Conservation (phyloP, 176 grass and related monocot species). For the Chloris gayana region DNA sequence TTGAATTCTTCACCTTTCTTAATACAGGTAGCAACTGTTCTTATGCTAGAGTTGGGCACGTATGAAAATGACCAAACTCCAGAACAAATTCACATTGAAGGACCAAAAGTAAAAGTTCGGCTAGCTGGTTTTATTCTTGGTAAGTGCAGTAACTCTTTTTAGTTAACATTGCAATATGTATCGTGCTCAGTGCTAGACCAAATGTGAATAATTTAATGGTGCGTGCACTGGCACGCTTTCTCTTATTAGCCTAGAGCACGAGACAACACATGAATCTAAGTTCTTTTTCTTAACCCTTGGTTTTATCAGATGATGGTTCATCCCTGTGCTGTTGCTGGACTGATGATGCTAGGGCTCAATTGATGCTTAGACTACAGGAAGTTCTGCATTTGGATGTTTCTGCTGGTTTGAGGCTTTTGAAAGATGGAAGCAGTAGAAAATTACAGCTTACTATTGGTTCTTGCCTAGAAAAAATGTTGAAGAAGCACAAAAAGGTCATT, state of each 20-base stretch:
- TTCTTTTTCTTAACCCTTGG: slow-evolving; percentile 4
- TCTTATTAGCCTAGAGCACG: slow-evolving; percentile 13
- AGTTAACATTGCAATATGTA: background rate
- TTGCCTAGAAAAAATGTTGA: slow-evolving; percentile 66
- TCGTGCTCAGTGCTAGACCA: background rate
- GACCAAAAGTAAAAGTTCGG: slow-evolving; percentile 54
- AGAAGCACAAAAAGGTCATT: slow-evolving; percentile 63
- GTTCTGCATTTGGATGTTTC: slow-evolving; percentile 40
- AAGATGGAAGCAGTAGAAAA: slow-evolving; percentile 25
- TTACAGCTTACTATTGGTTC: slow-evolving; percentile 47
- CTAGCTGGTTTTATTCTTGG: slow-evolving; percentile 82
- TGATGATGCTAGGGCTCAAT: slow-evolving; percentile 63
- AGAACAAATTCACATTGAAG: slow-evolving; percentile 29
- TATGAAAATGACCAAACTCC: slow-evolving; percentile 29
- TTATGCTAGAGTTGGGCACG: slow-evolving; percentile 62
- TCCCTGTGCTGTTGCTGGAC: slow-evolving; percentile 85
- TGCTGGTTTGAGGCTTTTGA: slow-evolving; percentile 38
- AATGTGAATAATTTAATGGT: slow-evolving; percentile 5
- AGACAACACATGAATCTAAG: background rate
- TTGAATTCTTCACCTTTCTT: slow-evolving; percentile 18
- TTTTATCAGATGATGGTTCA: slow-evolving; percentile 85
- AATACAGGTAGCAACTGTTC: slow-evolving; percentile 63
- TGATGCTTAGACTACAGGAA: slow-evolving; percentile 65
- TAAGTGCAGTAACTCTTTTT: slow-evolving; percentile 42
- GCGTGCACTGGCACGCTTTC: background rate